These are phyloP conservation scores for Megacollybia marginata DNA, from an alignment of 768 basidiomycete species.

Conservation along the genomic window DNA sequence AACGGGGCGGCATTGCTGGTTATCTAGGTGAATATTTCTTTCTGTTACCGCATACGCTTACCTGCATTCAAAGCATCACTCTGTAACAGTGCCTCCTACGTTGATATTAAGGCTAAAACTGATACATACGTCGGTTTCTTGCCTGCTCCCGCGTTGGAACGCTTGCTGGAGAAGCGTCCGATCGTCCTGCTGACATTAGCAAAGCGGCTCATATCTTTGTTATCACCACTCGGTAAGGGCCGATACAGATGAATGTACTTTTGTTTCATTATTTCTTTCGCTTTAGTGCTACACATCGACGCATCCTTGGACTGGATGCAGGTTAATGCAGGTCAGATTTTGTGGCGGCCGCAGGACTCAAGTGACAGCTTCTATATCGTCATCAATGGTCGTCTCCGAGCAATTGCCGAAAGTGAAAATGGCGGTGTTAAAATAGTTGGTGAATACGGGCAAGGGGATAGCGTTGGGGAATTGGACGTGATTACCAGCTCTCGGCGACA, in stretches of 20 bases:
- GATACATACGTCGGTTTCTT: conserved; percentile 98
- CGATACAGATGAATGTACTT: background rate
- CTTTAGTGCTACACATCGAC: conserved; percentile 88
- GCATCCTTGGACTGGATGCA: conserved; percentile 98
- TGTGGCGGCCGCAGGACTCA: conserved; percentile 85
- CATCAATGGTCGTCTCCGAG: conserved; percentile 91
- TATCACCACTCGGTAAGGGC: conserved; percentile 80
- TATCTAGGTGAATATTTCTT: conserved; percentile 63
- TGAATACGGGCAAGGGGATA: conserved; percentile 96
- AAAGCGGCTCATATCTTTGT: conserved; percentile 89
- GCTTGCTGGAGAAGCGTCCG: conserved; percentile 86
- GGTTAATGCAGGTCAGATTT: conserved; percentile 88
- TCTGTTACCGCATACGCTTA: background rate
- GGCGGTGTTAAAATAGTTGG: conserved; percentile 77
- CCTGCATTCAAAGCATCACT: conserved; percentile 56
- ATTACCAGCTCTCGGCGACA: conserved; percentile 85
- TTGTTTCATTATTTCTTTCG: background rate
- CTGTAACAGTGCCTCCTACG: conserved; percentile 88
- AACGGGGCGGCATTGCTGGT: conserved; percentile 96
- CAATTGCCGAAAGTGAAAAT: conserved; percentile 72
- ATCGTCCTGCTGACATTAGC: conserved; percentile 94
- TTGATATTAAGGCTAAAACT: conserved; percentile 94
- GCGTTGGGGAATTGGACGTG: conserved; percentile 95
- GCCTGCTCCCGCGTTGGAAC: conserved; percentile 80
- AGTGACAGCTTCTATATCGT: conserved; percentile 98